A percentile compares a stretch with the other conserved stretches of the same genome.
Evolutionary conservation across 768 basidiomycete species (phyloP).

Genomic region (Collybia sp.): DNA sequence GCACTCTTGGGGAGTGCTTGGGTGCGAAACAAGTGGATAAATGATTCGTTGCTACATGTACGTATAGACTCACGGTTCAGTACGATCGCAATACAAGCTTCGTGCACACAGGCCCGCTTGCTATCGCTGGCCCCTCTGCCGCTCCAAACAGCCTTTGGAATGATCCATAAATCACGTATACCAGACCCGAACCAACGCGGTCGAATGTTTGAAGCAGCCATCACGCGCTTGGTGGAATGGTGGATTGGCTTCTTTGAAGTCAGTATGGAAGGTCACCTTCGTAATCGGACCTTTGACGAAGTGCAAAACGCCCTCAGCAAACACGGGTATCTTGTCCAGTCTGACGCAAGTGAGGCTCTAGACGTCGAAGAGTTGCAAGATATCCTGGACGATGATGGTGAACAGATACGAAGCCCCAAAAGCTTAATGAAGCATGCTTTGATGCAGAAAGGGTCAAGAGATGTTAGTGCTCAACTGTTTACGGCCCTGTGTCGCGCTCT

Average conservation of each 20-base stretch:
- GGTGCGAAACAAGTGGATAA: constrained; percentile 79
- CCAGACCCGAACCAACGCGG: constrained; percentile 82
- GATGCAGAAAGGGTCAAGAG: constrained; percentile 74
- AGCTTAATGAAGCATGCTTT: constrained; percentile 93
- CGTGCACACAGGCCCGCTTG: constrained; percentile 68
- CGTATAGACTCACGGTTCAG: constrained; percentile 14
- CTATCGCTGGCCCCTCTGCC: constrained; percentile 80
- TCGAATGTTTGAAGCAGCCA: constrained; percentile 80
- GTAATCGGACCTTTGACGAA: constrained; percentile 73
- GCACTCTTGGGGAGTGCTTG: constrained; percentile 71
- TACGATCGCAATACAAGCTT: too few species aligned
- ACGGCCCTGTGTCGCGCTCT: constrained; percentile 85
- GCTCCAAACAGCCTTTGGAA: constrained; percentile 75
- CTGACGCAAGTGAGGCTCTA: constrained; percentile 21
- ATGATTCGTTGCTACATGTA: constrained; percentile 81
- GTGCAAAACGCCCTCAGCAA: constrained; percentile 43
- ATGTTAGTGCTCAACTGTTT: constrained; percentile 87
- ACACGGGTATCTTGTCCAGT: constrained; percentile 21
- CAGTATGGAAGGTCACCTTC: constrained; percentile 59
- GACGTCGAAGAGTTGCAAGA: constrained; percentile 42
- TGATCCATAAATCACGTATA: constrained; percentile 75
- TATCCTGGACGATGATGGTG: constrained; percentile 50
- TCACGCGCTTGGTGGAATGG: constrained; percentile 75
- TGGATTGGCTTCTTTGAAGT: constrained; percentile 79
- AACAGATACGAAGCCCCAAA: constrained; percentile 70